Base-by-base conservation (phyloP, 2,329 filamentous ascomycete species). In the Ilyonectria robusta region DNA sequence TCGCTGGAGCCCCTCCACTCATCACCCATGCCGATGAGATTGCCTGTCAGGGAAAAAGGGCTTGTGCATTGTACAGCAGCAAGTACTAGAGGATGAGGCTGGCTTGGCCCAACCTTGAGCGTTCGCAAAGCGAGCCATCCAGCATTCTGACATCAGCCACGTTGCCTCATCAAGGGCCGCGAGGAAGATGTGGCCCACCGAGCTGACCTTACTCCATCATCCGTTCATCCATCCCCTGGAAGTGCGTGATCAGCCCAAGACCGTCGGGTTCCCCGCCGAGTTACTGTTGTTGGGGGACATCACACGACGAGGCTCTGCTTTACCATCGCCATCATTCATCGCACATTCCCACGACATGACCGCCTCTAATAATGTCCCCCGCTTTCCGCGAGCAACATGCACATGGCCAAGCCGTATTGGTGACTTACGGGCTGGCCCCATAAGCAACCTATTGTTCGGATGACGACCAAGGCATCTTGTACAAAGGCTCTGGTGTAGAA, bases 141-240 rank as follows among this genome's bases (percentile, higher is more conserved):
- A 76, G 70, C 63, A 65, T 63, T 76, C 74, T 72, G 62, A 75
- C 72, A 76, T 76, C 71, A 75, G 72, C 70, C 74, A 76, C 73
- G 71, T 75, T 75, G 68, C 68, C 65, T 62, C 50, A 69, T 58
- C 29, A 23, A 62, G 63, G 51, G 37, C 58, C 10, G 35, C 19
- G 50, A 60, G 35, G 51, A 50, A 33, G 44, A 58, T 51, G 50
- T 56, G 48, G 57, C 61, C 63, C 65, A 53, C 65, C 66, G 53
- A 68, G 65, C 65, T 70, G 47, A 72, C 69, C 71, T 70, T 54
- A 35, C 54, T 59, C 67, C 63, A 59, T 69, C 70, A 62, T 72
- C 65, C 64, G 65, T 47, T 62, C 68, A 71, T 60, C 42, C 61
- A 54, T 50, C 48, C 29, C 50, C 3, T 51, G 6, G 11, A 17